Conservation (phyloP, 129 eudicot genomes). For the Heracleum sosnowskyi region DNA sequence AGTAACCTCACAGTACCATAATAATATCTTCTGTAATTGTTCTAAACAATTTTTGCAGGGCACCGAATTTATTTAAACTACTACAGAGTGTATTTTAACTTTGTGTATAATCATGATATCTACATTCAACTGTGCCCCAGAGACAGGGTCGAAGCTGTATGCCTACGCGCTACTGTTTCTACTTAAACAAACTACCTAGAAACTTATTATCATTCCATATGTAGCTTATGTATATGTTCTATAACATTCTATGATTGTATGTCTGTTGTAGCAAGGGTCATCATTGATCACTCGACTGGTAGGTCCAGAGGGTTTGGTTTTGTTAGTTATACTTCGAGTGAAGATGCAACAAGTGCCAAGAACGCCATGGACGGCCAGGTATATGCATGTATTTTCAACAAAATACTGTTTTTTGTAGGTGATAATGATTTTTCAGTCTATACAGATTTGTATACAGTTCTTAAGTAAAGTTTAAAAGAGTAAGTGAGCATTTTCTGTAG, state of each 20-base stretch:
- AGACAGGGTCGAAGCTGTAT: too few relatives aligned
- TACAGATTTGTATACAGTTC: background rate
- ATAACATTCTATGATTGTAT: background rate
- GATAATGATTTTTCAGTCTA: background rate
- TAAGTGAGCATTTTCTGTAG: background rate
- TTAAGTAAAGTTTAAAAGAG: background rate
- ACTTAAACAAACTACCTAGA: background rate
- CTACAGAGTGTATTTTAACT: background rate
- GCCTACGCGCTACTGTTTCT: background rate
- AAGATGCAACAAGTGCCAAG: slow-evolving; percentile 63
- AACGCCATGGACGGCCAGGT: slow-evolving; percentile 88
- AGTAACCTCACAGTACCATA: background rate
- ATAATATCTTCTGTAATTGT: background rate
- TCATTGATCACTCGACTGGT: slow-evolving; percentile 62
- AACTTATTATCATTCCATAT: background rate
- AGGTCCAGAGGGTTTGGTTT: slow-evolving; percentile 92
- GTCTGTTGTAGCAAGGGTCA: slow-evolving; percentile 54
- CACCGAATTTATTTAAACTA: background rate
- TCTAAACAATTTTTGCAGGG: background rate
- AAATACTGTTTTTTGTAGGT: background rate
- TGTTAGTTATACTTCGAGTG: slow-evolving; percentile 64
- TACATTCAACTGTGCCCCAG: too few relatives aligned
- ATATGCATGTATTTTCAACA: background rate
- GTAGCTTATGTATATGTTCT: background rate
- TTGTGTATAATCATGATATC: too few relatives aligned